Conservation (phyloP, 805 yeast species). For the Starmerella asiatica region DNA sequence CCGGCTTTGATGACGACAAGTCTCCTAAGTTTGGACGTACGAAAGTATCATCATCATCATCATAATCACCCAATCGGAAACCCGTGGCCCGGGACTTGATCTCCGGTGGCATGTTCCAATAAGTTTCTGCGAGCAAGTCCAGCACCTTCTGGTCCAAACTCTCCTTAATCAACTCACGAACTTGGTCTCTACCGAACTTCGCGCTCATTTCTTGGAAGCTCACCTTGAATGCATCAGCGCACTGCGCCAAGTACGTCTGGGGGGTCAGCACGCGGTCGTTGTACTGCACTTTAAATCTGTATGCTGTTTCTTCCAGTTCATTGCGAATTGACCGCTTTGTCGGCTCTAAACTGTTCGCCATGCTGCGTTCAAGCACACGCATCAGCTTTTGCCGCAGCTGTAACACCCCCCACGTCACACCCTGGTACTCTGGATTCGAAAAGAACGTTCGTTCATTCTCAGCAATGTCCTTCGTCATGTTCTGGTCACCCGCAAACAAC, state of each 20-base stretch:
- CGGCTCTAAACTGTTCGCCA: conserved; percentile 80
- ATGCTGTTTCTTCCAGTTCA: conserved; percentile 86
- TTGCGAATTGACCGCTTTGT: conserved; percentile 73
- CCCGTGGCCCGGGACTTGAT: conserved; percentile 1
- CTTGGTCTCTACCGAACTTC: conserved; percentile 68
- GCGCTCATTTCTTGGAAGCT: conserved; percentile 78
- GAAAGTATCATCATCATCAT: conserved; percentile 24
- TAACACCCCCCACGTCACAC: conserved; percentile 61
- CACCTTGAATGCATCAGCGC: conserved; percentile 72
- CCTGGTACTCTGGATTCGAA: conserved; percentile 42
- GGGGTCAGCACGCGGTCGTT: conserved; percentile 91
- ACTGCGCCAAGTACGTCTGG: conserved; percentile 83
- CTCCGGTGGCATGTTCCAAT: conserved; percentile 63
- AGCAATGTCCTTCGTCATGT: conserved; percentile 38
- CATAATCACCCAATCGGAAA: background rate
- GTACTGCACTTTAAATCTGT: conserved; percentile 89
- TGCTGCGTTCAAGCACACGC: conserved; percentile 74
- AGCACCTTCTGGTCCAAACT: conserved; percentile 82
- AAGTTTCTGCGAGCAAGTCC: conserved; percentile 74
- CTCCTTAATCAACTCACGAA: conserved; percentile 61
- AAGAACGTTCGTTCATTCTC: conserved; percentile 46
- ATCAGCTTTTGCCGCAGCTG: conserved; percentile 66
- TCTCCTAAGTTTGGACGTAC: too few relatives aligned
- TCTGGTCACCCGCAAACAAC: conserved; percentile 22
- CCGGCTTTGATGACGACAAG: conserved; percentile 43